Conservation (phyloP, 371 early-diverging fungal species). For the Blastocladiella emersonii region DNA sequence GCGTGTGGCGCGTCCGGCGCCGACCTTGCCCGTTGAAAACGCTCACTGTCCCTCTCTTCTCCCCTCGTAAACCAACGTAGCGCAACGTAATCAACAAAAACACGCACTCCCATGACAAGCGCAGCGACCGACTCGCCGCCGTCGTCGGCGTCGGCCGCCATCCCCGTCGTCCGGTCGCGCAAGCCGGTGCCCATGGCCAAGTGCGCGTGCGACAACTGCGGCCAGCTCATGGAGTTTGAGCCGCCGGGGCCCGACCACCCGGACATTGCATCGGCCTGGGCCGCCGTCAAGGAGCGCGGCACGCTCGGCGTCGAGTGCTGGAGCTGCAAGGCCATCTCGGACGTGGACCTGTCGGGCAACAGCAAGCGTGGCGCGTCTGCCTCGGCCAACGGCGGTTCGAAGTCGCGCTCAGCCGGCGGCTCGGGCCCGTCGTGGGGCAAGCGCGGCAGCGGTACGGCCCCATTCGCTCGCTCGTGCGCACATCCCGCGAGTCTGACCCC, state of each 20-base stretch:
- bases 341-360: background rate
- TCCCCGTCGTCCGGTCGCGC: background rate
- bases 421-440: background rate
- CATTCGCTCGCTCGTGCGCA: no score
- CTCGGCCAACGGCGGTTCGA: background rate
- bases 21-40: no score
- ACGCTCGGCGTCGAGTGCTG: background rate
- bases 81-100: no score
- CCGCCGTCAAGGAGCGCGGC: background rate
- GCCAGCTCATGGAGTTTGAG: background rate
- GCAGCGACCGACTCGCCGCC: background rate
- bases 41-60: no score
- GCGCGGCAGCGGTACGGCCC: no score
- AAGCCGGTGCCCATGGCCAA: background rate
- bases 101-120: no score
- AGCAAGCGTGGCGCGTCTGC: background rate
- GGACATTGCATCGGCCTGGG: background rate
- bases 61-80: no score
- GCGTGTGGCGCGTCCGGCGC: no score
- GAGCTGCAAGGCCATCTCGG: background rate
- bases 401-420: no score
- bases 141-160: background rate
- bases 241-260: background rate
- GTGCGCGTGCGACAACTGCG: background rate
- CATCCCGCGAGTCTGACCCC: no score